These are phyloP conservation scores for Vigna angularis DNA, from an alignment of 306 rosid species.

Conservation along the genomic window DNA sequence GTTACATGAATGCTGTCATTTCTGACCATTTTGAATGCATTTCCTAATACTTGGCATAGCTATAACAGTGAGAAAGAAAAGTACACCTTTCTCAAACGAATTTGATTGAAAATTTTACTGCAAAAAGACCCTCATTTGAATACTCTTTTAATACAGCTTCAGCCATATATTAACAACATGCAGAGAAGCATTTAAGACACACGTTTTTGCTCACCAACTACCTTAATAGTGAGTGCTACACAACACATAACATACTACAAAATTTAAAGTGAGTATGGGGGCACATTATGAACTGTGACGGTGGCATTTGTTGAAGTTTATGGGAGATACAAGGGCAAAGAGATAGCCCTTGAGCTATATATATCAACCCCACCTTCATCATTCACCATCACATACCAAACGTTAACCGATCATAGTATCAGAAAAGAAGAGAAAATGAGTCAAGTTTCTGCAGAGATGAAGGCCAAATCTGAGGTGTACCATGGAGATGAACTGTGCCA, in stretches of 20 bases:
- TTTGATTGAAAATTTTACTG: not conserved
- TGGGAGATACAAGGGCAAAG: constrained; percentile 47
- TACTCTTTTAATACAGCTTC: not conserved
- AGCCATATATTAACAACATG: not conserved
- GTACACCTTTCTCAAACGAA: not conserved
- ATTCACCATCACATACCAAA: constrained; percentile 4
- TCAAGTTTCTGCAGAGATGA: constrained; percentile 59
- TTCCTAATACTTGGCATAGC: not conserved
- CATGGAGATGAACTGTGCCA: constrained; percentile 74
- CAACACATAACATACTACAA: not conserved
- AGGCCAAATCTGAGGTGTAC: constrained; percentile 75
- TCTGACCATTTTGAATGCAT: not conserved
- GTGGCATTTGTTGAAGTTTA: constrained; percentile 49
- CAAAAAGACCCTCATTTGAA: not conserved
- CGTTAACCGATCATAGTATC: not conserved
- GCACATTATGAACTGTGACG: not conserved
- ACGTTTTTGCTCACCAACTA: not conserved
- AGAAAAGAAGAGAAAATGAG: constrained; percentile 54
- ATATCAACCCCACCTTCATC: constrained; percentile 50
- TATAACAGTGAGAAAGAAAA: not conserved
- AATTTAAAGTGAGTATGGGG: not conserved
- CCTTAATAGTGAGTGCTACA: not conserved
- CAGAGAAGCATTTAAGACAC: not conserved
- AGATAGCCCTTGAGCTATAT: constrained; percentile 50
- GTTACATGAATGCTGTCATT: not conserved